Base-by-base conservation (phyloP, 148 eudicot genomes). In the Rhododendron ovatum region DNA sequence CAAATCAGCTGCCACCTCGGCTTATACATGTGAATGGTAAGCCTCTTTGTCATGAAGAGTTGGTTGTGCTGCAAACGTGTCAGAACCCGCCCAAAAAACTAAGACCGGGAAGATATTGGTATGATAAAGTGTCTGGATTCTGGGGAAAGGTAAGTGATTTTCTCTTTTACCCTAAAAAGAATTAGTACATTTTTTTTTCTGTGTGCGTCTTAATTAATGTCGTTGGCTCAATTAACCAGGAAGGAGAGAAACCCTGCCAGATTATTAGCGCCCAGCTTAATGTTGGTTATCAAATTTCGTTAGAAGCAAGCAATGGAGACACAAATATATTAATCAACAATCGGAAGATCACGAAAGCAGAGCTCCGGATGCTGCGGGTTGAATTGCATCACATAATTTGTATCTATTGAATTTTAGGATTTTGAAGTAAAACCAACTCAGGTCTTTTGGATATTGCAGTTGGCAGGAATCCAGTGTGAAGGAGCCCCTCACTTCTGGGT, bases 81-180 rank as follows among this genome's bases (percentile, higher is more conserved):
- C 33, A 69, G 8, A 78, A 90, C 86, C 99, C 98, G 28, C 99
- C 99, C 35, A 92, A 83, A 82, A 94, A 87, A 88, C 90, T 97
- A 12, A 91, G 81, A 79, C 98, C 96, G 0, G 98, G 98, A 67
- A 90, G 57, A 48, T 97, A 94, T 91, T 97, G 99, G 99, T 97
- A 97, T 77, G 99, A 97, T 82, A 95, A 88, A 87, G 90, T 88
- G 41, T 89, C 96, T 50, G 99, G 99, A 83, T 91, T 92, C 48
- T 97, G 99, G 99, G 99, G 99, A 89, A 94, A 94, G 95, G 99
- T 97, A 81, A 83, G 88, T 41, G 37, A 33, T 85, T 35, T 51
- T 15, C 47, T 39, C 45, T 17, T 80, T 80, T 33, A 33, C 63
- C 9, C 10, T 0, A 67, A 26, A 71, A 71, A 15, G 35, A 5